Evolutionary conservation across 1,284 basidiomycete genomes (phyloP), one percentile per base, ranked within the genome.

Genomic region (Neonothopanus nambi): DNA sequence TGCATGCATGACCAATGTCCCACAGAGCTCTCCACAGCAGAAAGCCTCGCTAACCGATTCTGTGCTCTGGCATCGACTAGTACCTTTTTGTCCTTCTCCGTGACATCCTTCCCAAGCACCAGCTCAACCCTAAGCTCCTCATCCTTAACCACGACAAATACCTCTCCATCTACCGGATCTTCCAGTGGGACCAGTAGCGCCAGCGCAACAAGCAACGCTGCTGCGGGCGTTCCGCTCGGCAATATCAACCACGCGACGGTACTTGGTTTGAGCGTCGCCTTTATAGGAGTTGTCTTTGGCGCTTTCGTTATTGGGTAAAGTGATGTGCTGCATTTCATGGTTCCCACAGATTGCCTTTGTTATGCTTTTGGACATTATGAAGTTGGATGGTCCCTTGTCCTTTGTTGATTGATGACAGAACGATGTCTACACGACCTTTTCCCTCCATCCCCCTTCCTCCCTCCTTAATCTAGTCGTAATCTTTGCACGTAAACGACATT

Each of bases 11-110:
- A 24, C 17, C 30, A 26, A 23, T 76, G 74, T 57, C 58, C 70
- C 6, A 37, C 57, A 33, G 67, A 74, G 41, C 54, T 74, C 0
- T 21, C 56, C 2, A 63, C 66, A 6, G 67, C 70, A 13, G 72
- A 77, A 63, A 58, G 56, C 6, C 65, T 78, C 11, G 70, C 73
- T 1, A 70, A 74, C 49, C 62, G 67, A 56, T 77, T 76, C 57
- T 77, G 75, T 59, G 63, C 69, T 13, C 46, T 75, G 24, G 71
- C 70, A 9, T 65, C 63, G 18, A 56, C 67, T 6, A 67, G 65
- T 26, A 66, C 69, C 0, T 64, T 70, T 1, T 59, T 74, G 18
- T 67, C 68, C 5, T 76, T 75, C 57, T 65, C 68, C 28, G 46
- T 57, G 15, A 57, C 65, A 9, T 52, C 67, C 2, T 51, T 66